Evolutionary conservation across 192 early-diverging fungal genomes (phyloP).

Genomic region (Backusella psychrophila): DNA sequence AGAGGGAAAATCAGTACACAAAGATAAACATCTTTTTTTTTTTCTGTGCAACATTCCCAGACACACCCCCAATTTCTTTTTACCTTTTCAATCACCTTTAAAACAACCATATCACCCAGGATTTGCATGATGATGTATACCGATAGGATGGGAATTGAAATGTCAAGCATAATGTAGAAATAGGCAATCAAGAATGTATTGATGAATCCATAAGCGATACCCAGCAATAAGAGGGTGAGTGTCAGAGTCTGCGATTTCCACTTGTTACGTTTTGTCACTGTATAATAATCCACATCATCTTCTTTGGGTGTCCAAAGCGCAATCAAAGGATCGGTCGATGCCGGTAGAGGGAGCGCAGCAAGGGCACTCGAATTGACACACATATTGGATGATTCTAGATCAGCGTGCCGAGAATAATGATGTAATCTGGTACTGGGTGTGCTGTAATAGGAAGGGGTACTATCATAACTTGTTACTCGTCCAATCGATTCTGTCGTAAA

Average conservation of each 20-base stretch:
- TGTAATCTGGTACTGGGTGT: background rate
- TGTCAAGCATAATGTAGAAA: background rate
- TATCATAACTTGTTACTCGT: slow-evolving; percentile 5
- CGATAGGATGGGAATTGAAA: background rate
- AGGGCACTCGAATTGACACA: slow-evolving; percentile 3
- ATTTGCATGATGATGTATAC: background rate
- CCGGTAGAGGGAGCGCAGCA: background rate
- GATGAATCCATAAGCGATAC: background rate
- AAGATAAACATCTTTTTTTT: background rate
- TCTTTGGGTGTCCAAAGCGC: background rate
- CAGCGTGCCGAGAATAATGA: slow-evolving; percentile 1
- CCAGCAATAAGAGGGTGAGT: background rate
- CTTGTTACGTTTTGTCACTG: background rate
- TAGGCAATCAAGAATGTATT: slow-evolving; percentile 1
- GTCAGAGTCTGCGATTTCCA: background rate
- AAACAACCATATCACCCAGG: background rate
- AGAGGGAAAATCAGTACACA: background rate
- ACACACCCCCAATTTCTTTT: background rate
- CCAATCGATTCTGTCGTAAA: slow-evolving; percentile 1
- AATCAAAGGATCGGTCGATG: slow-evolving; percentile 5
- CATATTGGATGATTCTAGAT: background rate
- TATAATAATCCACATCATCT: background rate
- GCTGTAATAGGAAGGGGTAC: background rate
- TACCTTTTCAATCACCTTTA: slow-evolving; percentile 9
- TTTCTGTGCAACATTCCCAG: background rate